These are phyloP conservation scores for Thalassia testudinum DNA, from an alignment of 116 monocot genomes.

Conservation along the genomic window DNA sequence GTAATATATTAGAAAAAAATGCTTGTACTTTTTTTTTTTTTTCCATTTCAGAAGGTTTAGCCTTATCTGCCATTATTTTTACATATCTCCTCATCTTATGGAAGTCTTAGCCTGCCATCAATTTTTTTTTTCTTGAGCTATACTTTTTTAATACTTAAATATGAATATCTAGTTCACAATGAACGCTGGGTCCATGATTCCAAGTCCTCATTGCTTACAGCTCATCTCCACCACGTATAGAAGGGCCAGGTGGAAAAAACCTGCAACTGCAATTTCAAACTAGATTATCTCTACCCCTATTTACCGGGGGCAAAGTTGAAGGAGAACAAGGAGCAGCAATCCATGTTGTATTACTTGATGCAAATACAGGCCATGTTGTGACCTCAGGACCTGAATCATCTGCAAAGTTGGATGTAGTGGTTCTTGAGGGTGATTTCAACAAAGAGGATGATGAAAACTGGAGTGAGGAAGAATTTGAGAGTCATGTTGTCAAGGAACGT, in stretches of 20 bases:
- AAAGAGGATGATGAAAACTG: conserved; percentile 81
- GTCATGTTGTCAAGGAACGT: conserved; percentile 71
- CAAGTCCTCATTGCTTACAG: conserved; percentile 14
- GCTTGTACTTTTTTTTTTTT: too few species aligned
- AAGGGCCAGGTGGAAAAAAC: conserved; percentile 80
- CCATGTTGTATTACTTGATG: conserved; percentile 85
- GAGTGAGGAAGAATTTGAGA: conserved; percentile 80
- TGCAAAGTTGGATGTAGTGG: conserved; percentile 74
- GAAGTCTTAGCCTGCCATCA: too few species aligned
- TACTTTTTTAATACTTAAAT: too few species aligned
- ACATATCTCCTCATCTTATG: too few species aligned
- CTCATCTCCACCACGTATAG: conserved; percentile 66
- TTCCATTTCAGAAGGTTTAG: too few species aligned
- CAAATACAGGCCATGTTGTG: conserved; percentile 49
- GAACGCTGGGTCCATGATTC: neutral
- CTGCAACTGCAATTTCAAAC: conserved; percentile 59
- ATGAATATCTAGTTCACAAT: too few species aligned
- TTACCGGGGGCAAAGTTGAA: conserved; percentile 88
- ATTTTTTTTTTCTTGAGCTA: too few species aligned
- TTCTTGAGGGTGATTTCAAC: conserved; percentile 92
- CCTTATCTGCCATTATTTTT: too few species aligned
- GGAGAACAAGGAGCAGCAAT: conserved; percentile 89
- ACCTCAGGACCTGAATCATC: conserved; percentile 78
- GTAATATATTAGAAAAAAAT: too few species aligned
- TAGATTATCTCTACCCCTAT: conserved; percentile 66